phyloP scores from a whole-genome alignment of 345 rosid genomes.

The Cardiospermum halicacabum region DNA sequence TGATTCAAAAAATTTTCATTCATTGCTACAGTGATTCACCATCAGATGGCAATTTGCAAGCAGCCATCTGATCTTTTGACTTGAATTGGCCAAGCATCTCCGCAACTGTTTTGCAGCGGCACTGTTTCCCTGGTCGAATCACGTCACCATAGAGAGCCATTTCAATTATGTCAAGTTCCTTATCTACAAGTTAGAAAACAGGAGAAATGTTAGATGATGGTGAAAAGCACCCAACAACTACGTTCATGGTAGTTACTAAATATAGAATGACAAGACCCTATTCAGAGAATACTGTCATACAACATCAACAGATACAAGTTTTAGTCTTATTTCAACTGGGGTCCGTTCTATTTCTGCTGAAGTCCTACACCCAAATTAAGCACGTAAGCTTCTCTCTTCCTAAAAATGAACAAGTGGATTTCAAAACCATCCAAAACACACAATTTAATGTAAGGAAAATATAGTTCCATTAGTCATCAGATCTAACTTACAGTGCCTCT shows the following conservation, averaged over 20 bases:
- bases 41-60: conserved; percentile 67
- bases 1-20: neutral
- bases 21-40: conserved; percentile 22
- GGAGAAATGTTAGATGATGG: neutral
- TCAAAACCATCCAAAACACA: too few relatives aligned
- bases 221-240: neutral
- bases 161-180: conserved; percentile 89
- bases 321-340: too few relatives aligned
- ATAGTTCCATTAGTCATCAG: too few relatives aligned
- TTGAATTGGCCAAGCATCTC: conserved; percentile 74
- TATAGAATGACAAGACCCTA: neutral
- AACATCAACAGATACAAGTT: too few relatives aligned
- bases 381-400: too few relatives aligned
- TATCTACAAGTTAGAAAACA: conserved; percentile 41
- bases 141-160: conserved; percentile 98
- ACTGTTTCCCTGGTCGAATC: conserved; percentile 78
- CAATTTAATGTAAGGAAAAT: too few relatives aligned
- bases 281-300: neutral
- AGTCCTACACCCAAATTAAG: too few relatives aligned
- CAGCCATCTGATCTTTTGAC: conserved; percentile 60
- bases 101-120: conserved; percentile 85
- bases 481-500: too few relatives aligned
- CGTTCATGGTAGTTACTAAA: neutral
- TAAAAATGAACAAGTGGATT: too few relatives aligned
- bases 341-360: too few relatives aligned